These are phyloP conservation scores for Fusarium papillatum DNA, from an alignment of 2,329 filamentous ascomycete genomes.

Conservation along the genomic window DNA sequence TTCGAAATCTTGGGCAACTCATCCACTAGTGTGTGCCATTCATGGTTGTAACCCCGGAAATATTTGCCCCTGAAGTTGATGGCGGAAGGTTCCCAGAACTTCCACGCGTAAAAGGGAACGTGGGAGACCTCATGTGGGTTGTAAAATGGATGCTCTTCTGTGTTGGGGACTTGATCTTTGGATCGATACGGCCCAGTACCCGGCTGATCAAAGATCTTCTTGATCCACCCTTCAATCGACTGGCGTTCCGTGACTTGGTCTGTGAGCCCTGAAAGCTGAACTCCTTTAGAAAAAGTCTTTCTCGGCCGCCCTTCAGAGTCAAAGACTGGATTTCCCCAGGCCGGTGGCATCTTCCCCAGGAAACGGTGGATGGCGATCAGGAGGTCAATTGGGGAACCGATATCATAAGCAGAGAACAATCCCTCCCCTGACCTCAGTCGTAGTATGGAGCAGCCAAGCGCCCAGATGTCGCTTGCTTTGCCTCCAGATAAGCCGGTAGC, in stretches of 20 bases:
- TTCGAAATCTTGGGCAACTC: constrained; percentile 35
- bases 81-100: constrained; percentile 37
- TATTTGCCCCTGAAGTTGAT: constrained; percentile 23
- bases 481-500: constrained; percentile 25
- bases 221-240: neutral
- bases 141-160: neutral
- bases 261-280: neutral
- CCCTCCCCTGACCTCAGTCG: neutral
- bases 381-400: neutral
- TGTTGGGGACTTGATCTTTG: neutral
- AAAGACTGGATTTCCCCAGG: neutral
- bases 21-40: constrained; percentile 14
- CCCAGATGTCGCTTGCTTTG: neutral
- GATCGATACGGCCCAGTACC: neutral
- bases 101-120: constrained; percentile 8
- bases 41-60: constrained; percentile 29
- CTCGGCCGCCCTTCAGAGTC: constrained; percentile 14
- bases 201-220: neutral
- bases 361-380: neutral
- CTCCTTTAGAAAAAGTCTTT: neutral
- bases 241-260: neutral
- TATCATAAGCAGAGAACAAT: neutral
- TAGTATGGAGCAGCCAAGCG: neutral
- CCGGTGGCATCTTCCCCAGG: neutral
- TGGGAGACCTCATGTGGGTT: neutral